A percentile compares a stretch with the other conserved stretches of the same genome.
These are phyloP conservation scores for Metarhizium brunneum DNA, from an alignment of 2,329 filamentous ascomycete genomes.

Conservation along the genomic window DNA sequence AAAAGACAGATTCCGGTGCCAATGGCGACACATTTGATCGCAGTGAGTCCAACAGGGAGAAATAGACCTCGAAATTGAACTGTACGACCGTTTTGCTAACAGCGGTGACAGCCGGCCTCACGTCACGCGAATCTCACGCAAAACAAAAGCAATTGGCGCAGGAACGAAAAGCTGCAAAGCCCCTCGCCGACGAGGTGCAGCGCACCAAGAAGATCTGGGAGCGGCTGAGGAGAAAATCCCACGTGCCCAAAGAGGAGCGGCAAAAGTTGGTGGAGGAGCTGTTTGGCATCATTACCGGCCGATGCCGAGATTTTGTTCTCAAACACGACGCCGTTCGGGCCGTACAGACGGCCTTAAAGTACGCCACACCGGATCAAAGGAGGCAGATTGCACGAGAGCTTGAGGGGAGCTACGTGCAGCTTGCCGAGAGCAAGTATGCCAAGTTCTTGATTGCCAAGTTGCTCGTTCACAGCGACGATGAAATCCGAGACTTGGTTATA, in stretches of 20 bases:
- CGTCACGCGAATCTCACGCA: conserved; percentile 76
- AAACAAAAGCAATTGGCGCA: conserved; percentile 85
- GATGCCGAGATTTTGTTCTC: conserved; percentile 91
- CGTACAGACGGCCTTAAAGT: conserved; percentile 94
- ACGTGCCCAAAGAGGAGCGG: conserved; percentile 82
- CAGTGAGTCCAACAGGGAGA: conserved; percentile 20
- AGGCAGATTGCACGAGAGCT: conserved; percentile 82
- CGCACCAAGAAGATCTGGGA: conserved; percentile 98
- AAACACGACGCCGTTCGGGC: conserved; percentile 98
- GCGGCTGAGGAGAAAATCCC: conserved; percentile 81
- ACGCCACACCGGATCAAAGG: conserved; percentile 75
- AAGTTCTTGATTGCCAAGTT: conserved; percentile 97
- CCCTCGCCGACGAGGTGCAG: conserved; percentile 79
- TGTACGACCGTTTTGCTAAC: neutral
- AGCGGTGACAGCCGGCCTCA: conserved; percentile 20
- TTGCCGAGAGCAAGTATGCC: conserved; percentile 92
- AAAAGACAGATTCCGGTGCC: conserved; percentile 20
- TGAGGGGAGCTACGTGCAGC: conserved; percentile 69
- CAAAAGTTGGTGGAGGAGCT: conserved; percentile 81
- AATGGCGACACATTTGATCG: conserved; percentile 32
- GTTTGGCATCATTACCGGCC: conserved; percentile 82
- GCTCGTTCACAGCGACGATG: conserved; percentile 80
- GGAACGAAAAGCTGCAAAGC: conserved; percentile 88
- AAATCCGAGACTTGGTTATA: conserved; percentile 81
- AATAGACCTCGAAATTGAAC: neutral